Evolutionary conservation across 148 eudicot species (phyloP).

Genomic region (Euryodendron excelsum): DNA sequence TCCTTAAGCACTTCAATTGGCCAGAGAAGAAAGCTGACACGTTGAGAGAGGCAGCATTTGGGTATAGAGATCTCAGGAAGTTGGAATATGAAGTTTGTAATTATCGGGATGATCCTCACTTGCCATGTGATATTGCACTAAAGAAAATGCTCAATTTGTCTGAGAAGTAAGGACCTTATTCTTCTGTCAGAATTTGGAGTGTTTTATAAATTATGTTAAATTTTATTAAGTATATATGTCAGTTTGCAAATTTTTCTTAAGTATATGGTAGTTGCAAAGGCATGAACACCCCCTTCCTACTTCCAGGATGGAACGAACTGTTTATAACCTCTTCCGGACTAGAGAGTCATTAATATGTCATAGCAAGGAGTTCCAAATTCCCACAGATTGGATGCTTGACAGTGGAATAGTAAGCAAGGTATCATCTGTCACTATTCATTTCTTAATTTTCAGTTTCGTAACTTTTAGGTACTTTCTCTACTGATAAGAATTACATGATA

Average conservation of each 20-base stretch:
- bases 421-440: background rate
- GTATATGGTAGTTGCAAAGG: background rate
- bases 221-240: background rate
- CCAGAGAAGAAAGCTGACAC: conserved; percentile 86
- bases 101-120: conserved; percentile 52
- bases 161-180: conserved; percentile 52
- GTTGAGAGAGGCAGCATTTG: conserved; percentile 80
- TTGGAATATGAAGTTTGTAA: conserved; percentile 59
- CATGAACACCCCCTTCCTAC: background rate
- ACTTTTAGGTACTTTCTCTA: background rate
- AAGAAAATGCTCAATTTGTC: conserved; percentile 71
- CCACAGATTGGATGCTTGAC: conserved; percentile 86
- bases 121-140: conserved; percentile 68
- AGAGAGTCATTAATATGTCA: conserved; percentile 59
- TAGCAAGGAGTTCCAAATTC: conserved; percentile 72
- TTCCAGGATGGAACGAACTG: conserved; percentile 70
- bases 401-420: conserved; percentile 83
- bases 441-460: background rate
- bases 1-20: conserved; percentile 86
- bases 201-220: background rate
- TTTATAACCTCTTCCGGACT: conserved; percentile 58
- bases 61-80: conserved; percentile 69
- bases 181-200: background rate
- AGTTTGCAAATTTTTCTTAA: background rate
- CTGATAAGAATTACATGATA: background rate